A percentile compares a stretch with the other conserved stretches of the same genome.
phyloP scores from a whole-genome alignment of 2,329 filamentous ascomycete species.

The Parascedosporium putredinis region DNA sequence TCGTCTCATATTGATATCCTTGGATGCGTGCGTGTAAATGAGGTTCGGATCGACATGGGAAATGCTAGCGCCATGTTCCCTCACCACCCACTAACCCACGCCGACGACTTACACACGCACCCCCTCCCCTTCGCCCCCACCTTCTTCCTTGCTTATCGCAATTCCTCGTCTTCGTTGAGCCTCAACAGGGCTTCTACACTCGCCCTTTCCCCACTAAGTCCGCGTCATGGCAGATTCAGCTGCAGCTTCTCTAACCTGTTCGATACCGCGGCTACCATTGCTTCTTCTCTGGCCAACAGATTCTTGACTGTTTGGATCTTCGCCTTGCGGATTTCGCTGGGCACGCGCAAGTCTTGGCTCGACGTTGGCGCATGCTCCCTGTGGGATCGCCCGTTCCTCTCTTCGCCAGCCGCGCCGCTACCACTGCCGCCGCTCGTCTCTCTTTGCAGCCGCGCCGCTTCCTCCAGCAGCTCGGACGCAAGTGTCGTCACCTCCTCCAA shows the following conservation, averaged over 20 bases:
- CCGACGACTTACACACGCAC: not conserved
- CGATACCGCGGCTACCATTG: constrained; percentile 57
- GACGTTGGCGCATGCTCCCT: not conserved
- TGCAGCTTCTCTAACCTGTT: constrained; percentile 49
- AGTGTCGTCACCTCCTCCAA: constrained; percentile 45
- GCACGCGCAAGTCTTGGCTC: constrained; percentile 34
- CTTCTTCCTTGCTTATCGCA: no score
- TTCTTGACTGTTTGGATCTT: constrained; percentile 55
- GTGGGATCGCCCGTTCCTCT: constrained; percentile 8
- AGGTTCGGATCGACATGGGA: no score
- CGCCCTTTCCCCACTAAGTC: not conserved
- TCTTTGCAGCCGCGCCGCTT: constrained; percentile 34
- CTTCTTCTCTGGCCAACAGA: constrained; percentile 55
- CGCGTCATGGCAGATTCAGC: constrained; percentile 9
- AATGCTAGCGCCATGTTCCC: no score
- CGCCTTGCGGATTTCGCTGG: constrained; percentile 48
- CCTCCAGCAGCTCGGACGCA: constrained; percentile 40
- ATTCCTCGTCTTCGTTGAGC: no score
- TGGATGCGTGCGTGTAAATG: no score
- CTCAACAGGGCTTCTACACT: no score
- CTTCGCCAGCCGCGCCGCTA: constrained; percentile 11
- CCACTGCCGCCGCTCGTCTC: constrained; percentile 9
- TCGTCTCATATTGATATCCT: no score
- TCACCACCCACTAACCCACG: not conserved
- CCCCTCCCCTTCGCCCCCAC: not conserved